Evolutionary conservation across 75 land plant genomes (phyloP).

Genomic region (Gnetum montanum): DNA sequence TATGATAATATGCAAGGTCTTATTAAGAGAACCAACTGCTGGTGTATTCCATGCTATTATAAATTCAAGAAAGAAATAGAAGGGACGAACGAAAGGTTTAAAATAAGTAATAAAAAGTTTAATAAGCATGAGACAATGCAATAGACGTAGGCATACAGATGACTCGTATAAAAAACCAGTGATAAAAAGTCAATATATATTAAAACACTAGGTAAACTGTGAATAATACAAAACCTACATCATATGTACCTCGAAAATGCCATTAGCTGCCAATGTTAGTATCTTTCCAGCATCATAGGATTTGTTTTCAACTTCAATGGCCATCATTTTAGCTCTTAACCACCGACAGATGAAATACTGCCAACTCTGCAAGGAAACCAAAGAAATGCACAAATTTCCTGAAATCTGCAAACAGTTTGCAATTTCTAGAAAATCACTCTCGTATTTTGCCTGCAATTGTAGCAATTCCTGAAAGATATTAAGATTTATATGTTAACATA

Average conservation of each 20-base stretch:
- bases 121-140: too few relatives aligned
- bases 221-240: too few relatives aligned
- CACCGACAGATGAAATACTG: conserved; percentile 47
- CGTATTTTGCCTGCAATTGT: conserved; percentile 19
- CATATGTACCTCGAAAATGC: conserved; percentile 65
- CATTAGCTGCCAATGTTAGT: conserved; percentile 37
- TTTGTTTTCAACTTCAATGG: conserved; percentile 11
- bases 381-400: conserved; percentile 56
- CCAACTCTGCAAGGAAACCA: conserved; percentile 65
- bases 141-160: too few relatives aligned
- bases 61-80: too few relatives aligned
- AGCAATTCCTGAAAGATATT: conserved; percentile 8
- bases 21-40: too few relatives aligned
- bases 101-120: too few relatives aligned
- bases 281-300: conserved; percentile 12
- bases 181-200: too few relatives aligned
- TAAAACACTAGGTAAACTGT: too few relatives aligned
- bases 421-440: conserved; percentile 35
- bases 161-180: too few relatives aligned
- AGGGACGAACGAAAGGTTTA: too few relatives aligned
- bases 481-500: neutral
- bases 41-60: too few relatives aligned
- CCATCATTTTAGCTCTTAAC: conserved; percentile 25
- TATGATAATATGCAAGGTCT: too few relatives aligned
- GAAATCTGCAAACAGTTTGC: conserved; percentile 45